These are phyloP conservation scores for Penicillium paneum DNA, from an alignment of 2,329 filamentous ascomycete species.

Conservation along the genomic window DNA sequence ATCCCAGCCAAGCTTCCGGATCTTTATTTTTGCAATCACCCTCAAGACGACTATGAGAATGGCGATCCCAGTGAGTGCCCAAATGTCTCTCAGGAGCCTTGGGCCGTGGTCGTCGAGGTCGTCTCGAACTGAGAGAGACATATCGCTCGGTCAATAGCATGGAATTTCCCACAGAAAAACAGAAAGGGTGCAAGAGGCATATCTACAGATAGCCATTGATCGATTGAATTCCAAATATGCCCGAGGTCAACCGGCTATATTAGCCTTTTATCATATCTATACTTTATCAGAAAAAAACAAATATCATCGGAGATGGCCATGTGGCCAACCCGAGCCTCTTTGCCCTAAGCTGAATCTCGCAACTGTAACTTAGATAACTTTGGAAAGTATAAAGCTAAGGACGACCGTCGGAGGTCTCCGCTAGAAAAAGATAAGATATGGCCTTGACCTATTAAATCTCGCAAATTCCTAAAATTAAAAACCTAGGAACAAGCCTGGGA, in stretches of 20 bases:
- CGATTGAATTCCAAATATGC: neutral
- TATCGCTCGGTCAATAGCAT: neutral
- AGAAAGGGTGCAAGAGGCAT: neutral
- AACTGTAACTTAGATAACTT: neutral
- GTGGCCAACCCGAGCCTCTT: neutral
- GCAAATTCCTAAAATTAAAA: neutral
- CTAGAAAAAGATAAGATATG: neutral
- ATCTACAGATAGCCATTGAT: neutral
- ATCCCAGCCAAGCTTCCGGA: slow-evolving; percentile 23
- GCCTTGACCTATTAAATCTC: neutral
- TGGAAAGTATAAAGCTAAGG: neutral
- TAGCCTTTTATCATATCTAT: neutral
- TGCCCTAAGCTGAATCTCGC: neutral
- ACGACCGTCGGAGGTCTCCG: neutral
- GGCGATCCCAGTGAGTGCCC: slow-evolving; percentile 20
- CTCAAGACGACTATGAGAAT: slow-evolving; percentile 18
- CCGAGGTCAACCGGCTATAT: neutral
- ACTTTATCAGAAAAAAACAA: neutral
- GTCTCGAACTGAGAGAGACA: slow-evolving; percentile 9
- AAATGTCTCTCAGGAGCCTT: slow-evolving; percentile 20
- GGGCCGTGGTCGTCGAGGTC: slow-evolving; percentile 10
- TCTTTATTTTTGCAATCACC: slow-evolving; percentile 20
- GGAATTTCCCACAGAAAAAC: neutral
- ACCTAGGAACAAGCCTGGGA: neutral
- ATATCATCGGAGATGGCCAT: neutral